Percentiles rank a stretch among this genome's conserved stretches.
These are phyloP conservation scores for Aquanectria penicillioides DNA, from an alignment of 2,329 filamentous ascomycete species.

Conservation along the genomic window DNA sequence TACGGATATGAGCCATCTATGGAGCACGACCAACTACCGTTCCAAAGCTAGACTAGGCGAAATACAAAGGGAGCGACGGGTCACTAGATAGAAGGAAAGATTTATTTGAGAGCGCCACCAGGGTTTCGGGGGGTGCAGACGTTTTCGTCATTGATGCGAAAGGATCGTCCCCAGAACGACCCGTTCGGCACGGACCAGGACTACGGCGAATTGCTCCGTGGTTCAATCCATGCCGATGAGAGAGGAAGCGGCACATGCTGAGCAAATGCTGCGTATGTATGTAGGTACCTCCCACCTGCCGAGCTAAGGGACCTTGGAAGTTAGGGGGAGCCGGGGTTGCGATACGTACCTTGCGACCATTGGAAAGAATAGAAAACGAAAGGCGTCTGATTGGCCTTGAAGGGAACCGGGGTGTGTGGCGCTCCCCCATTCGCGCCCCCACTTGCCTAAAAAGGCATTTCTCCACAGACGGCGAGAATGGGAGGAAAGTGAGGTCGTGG, in stretches of 20 bases:
- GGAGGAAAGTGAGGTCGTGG: too few relatives aligned
- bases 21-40: not conserved
- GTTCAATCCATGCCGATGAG: too few relatives aligned
- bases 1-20: not conserved
- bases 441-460: conserved; percentile 14
- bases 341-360: not conserved
- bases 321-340: too few relatives aligned
- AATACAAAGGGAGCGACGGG: not conserved
- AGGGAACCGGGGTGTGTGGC: not conserved
- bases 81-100: not conserved
- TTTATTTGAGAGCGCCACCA: not conserved
- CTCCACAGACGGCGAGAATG: conserved; percentile 1
- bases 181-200: too few relatives aligned
- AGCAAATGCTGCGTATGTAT: too few relatives aligned
- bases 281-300: too few relatives aligned
- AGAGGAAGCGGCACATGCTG: too few relatives aligned
- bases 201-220: too few relatives aligned
- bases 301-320: too few relatives aligned
- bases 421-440: conserved; percentile 2
- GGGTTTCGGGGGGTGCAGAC: not conserved
- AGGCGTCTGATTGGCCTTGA: not conserved
- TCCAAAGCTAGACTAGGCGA: not conserved
- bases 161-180: not conserved
- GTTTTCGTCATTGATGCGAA: not conserved
- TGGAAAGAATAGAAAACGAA: not conserved